Base-by-base conservation (phyloP, 257 asterid species). In the Schizonepeta tenuifolia region DNA sequence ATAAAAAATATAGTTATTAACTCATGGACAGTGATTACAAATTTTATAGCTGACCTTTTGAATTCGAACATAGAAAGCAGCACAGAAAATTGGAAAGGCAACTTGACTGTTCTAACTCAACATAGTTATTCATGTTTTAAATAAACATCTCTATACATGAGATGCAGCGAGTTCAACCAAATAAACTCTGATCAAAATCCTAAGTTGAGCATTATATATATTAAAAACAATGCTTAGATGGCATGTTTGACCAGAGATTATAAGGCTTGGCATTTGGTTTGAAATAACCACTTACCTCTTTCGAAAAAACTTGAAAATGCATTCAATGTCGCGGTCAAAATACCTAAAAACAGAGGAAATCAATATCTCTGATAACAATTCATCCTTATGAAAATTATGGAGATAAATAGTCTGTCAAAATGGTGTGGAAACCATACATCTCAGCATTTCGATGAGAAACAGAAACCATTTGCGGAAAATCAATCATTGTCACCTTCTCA, bases 381-480 rank as follows among this genome's bases (percentile, higher is more conserved):
- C 44, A 43, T 59, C 40, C 74, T 54, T 40, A 53, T 35, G 55
- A 72, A 63, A 55, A 14, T 18, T 10, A 36, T 31, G 1, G 40
- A 74, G 33, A 35, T 31, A 17, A 53, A 14, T 26, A 18, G 60
- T 18, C 13, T 41, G 44, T 2, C 9, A 46, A 54, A 65, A 38
- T 49, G 77, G 68, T 14, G 65, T 54, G 43, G 41, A 26, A 2
- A 56, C 65, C 87, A 33, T 89, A 91, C 98, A 91, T 94, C 73
- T 91, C 74, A 6, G 97, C 98, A 75, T 94, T 94, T 67, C 82
- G 87, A 82, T 94, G 98, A 75, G 98, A 87, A 71, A 91, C 90
- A 6, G 99, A 94, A 75, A 94, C 98, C 97, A 94, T 94, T 83
- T 91, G 99, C 2, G 97, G 99, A 77, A 90, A 94, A 83, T 94